A percentile compares a stretch with the other conserved stretches of the same genome.
Conservation (phyloP, 805 yeast genomes). For the Saturnispora silvae region DNA sequence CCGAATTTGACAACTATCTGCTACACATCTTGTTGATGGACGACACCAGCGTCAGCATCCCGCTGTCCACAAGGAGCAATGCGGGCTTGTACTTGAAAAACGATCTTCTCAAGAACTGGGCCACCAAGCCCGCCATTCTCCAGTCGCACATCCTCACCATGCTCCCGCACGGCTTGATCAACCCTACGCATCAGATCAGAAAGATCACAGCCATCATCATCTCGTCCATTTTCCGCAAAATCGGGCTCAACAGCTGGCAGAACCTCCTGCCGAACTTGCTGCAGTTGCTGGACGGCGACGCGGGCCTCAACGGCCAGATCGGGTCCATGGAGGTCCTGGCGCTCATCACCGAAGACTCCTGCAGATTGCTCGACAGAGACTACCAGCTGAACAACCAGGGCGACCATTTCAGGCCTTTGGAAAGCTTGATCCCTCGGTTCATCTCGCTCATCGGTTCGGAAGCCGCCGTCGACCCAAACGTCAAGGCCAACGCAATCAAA, state of each 20-base stretch:
- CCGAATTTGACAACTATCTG: constrained; percentile 75
- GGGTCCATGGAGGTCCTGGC: constrained; percentile 75
- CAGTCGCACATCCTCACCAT: constrained; percentile 28
- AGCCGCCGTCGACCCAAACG: constrained; percentile 37
- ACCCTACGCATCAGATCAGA: constrained; percentile 50
- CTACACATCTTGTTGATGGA: constrained; percentile 49
- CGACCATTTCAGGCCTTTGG: constrained; percentile 36
- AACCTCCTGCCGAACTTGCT: constrained; percentile 58
- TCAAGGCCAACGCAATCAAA: constrained; percentile 50
- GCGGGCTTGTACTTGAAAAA: constrained; percentile 85
- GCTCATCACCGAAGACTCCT: constrained; percentile 86
- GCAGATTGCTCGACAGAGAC: constrained; percentile 50
- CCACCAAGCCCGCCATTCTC: constrained; percentile 21
- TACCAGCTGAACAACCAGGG: constrained; percentile 46
- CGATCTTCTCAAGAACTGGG: constrained; percentile 37
- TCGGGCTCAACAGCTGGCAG: constrained; percentile 68
- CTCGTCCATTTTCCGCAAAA: constrained; percentile 61
- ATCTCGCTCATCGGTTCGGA: constrained; percentile 34
- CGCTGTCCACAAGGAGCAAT: constrained; percentile 64
- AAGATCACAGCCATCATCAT: constrained; percentile 88
- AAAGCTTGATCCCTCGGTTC: constrained; percentile 55
- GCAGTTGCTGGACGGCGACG: constrained; percentile 41
- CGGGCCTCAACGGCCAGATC: constrained; percentile 41
- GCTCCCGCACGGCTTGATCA: constrained; percentile 39
- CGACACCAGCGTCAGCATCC: constrained; percentile 34